Conservation (phyloP, 2,329 filamentous ascomycete genomes). For the Hypocreales sp. region DNA sequence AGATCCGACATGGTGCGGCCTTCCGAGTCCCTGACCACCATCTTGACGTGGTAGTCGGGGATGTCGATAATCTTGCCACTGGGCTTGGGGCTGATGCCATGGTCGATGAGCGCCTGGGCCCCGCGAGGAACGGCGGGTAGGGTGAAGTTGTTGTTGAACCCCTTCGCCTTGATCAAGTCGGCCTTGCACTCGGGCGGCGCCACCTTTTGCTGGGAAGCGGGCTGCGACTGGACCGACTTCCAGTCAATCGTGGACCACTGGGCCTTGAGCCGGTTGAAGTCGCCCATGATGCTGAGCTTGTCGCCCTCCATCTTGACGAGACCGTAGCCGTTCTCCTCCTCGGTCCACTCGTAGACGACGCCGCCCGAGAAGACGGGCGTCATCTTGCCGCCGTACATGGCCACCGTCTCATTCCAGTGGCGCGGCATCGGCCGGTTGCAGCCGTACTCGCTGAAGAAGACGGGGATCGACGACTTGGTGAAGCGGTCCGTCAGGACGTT, state of each 20-base stretch:
- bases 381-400: conserved; percentile 61
- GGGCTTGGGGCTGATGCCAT: conserved; percentile 53
- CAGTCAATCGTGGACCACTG: conserved; percentile 68
- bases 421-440: conserved; percentile 62
- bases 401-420: conserved; percentile 58
- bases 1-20: conserved; percentile 27
- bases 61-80: conserved; percentile 55
- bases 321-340: conserved; percentile 52
- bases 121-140: conserved; percentile 54
- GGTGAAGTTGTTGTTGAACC: conserved; percentile 68
- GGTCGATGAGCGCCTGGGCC: conserved; percentile 56
- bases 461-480: conserved; percentile 47
- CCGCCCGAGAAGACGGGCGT: conserved; percentile 54
- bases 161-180: conserved; percentile 48
- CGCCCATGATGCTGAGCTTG: conserved; percentile 40
- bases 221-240: conserved; percentile 45
- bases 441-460: conserved; percentile 73
- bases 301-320: conserved; percentile 47
- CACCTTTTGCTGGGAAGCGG: conserved; percentile 34
- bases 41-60: conserved; percentile 41
- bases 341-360: conserved; percentile 66
- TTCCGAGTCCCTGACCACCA: conserved; percentile 23
- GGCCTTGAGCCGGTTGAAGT: conserved; percentile 58
- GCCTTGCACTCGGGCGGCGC: conserved; percentile 46
- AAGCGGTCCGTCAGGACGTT: conserved; percentile 50